Base-by-base conservation (phyloP, 768 basidiomycete species). In the Mrakia blollopis region DNA sequence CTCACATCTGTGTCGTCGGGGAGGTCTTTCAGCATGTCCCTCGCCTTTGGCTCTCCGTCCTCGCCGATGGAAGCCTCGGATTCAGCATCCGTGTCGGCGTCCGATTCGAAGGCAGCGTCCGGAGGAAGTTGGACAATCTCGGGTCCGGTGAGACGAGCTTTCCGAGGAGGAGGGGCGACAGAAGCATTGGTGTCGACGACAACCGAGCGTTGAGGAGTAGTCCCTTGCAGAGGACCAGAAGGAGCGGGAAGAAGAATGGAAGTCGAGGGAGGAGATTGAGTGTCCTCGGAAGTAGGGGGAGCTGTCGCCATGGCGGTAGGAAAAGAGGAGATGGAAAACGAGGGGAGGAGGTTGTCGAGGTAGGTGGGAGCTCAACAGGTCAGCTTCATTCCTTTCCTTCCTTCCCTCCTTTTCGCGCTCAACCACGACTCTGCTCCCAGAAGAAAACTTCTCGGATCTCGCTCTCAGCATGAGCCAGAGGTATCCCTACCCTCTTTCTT, bases 111-210 rank as follows among this genome's bases (percentile, higher is more conserved):
- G 18, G 18, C 41, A 41, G 41, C 28, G 35, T 73, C 71, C 25
- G 75, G 41, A 25, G 77, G 72, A 13, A 78, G 77, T 30, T 78
- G 52, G 39, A 78, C 77, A 62, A 78, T 78, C 72, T 78, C 77
- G 21, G 77, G 77, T 73, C 71, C 77, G 0, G 71, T 72, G 0
- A 78, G 69, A n/a, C 77, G 72, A 18, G 77, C 72, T 50, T 71
- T 78, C 7, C 69, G 52, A 11, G 28, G 18, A 23, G 50, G 73
- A 63, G 39, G 61, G 30, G 5, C 23, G 6, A 39, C 3, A 9
- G 44, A 47, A 16, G 47, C 47, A 21, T 50, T 50, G 14, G 47
- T 50, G 13, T 52, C 30, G 47, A 28, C 70, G 13, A 65, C 54
- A 18, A 50, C 52, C 21, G 50, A 37, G 1, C 52, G 71, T 60